Evolutionary conservation across 164 flowering plant species (phyloP).

Genomic region (Chimonanthus praecox): DNA sequence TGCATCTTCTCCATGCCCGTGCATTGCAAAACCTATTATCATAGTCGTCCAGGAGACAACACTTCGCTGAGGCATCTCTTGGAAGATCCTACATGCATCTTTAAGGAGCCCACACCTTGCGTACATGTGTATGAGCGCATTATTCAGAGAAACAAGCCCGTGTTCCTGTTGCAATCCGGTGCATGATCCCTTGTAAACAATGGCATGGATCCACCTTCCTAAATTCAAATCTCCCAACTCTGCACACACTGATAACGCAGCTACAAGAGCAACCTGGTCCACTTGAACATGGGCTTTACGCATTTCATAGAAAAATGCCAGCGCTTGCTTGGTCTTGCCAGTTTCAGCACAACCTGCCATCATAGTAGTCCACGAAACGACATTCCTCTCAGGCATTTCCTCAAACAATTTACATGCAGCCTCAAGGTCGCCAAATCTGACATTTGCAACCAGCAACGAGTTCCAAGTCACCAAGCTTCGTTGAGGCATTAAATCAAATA

Average conservation of each 20-base stretch:
- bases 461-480: slow-evolving; percentile 43
- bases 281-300: slow-evolving; percentile 25
- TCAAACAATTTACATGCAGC: slow-evolving; percentile 36
- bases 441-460: slow-evolving; percentile 35
- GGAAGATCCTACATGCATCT: slow-evolving; percentile 36
- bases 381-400: slow-evolving; percentile 67
- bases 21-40: slow-evolving; percentile 50
- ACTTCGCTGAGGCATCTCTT: slow-evolving; percentile 30
- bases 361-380: slow-evolving; percentile 72
- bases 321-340: slow-evolving; percentile 46
- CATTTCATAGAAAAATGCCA: slow-evolving; percentile 44
- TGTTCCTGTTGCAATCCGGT: slow-evolving; percentile 4
- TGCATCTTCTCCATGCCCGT: slow-evolving; percentile 45
- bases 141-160: slow-evolving; percentile 26
- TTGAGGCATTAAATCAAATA: slow-evolving; percentile 43
- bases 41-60: slow-evolving; percentile 49
- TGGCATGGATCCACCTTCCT: slow-evolving; percentile 54
- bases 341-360: slow-evolving; percentile 39
- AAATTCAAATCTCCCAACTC: slow-evolving; percentile 45
- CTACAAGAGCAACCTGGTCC: slow-evolving; percentile 52
- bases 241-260: slow-evolving; percentile 57
- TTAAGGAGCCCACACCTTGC: slow-evolving; percentile 43
- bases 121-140: slow-evolving; percentile 60
- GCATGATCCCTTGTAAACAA: slow-evolving; percentile 11
- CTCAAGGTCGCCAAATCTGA: slow-evolving; percentile 32